These are phyloP conservation scores for Myriosclerotinia duriaeana DNA, from an alignment of 2,329 filamentous ascomycete species.

Conservation along the genomic window DNA sequence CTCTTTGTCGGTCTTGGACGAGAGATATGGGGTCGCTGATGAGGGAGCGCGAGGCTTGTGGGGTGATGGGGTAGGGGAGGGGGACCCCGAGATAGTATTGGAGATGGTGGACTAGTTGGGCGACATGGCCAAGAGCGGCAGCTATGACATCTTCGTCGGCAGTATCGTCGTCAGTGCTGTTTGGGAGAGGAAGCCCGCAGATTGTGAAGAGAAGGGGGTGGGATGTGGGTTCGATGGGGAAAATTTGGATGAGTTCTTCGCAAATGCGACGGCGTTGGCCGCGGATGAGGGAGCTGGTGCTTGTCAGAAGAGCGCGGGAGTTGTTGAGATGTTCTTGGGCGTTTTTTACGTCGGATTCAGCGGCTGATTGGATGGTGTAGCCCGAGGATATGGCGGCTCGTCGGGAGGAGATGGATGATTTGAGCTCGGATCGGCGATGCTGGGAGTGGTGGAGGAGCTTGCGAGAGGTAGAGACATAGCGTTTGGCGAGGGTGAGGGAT, in stretches of 20 bases:
- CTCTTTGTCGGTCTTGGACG: conserved; percentile 51
- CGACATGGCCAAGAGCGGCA: conserved; percentile 77
- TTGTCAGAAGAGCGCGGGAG: conserved; percentile 54
- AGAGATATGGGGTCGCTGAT: conserved; percentile 73
- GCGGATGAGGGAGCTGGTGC: conserved; percentile 64
- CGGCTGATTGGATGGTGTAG: conserved; percentile 56
- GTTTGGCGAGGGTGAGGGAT: conserved; percentile 48
- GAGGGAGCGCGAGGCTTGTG: conserved; percentile 70
- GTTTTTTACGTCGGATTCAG: conserved; percentile 60
- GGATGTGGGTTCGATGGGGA: conserved; percentile 69
- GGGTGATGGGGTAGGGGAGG: conserved; percentile 75
- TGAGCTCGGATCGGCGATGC: conserved; percentile 65
- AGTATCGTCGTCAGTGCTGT: conserved; percentile 70
- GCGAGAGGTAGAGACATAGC: conserved; percentile 61
- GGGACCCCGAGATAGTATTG: conserved; percentile 79
- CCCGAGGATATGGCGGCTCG: conserved; percentile 67
- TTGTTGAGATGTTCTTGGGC: conserved; percentile 59
- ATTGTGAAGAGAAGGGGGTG: conserved; percentile 80
- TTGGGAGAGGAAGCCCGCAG: conserved; percentile 73
- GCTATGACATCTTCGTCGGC: conserved; percentile 68
- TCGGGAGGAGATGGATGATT: conserved; percentile 63
- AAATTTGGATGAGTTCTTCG: conserved; percentile 76
- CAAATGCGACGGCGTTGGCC: conserved; percentile 88
- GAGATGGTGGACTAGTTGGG: conserved; percentile 71
- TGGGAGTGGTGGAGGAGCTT: conserved; percentile 63